Conservation (phyloP, 169 alveolate species). For the Theileria orientalis region DNA sequence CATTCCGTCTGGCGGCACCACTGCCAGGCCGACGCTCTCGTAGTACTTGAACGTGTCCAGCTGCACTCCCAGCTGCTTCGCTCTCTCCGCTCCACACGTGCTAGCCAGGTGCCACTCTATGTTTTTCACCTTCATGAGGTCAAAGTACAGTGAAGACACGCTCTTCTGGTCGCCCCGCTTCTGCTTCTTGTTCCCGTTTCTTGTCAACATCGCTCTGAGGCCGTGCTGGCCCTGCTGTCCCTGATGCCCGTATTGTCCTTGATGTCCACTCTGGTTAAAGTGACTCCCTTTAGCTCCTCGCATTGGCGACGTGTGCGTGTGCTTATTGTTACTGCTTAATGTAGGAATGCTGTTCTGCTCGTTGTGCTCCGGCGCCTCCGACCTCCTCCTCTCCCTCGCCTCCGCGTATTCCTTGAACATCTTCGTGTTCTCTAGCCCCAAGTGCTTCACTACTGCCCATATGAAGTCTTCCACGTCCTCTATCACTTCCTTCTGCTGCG, state of each 20-base stretch:
- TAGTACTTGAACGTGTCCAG: slow-evolving; percentile 21
- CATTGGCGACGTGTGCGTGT: no score
- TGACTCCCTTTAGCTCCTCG: no score
- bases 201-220: background rate
- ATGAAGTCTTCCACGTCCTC: background rate
- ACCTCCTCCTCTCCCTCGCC: background rate
- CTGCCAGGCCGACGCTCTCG: slow-evolving; percentile 3
- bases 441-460: background rate
- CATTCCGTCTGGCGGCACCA: slow-evolving; percentile 52
- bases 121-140: background rate
- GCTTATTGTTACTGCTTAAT: no score
- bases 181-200: no score
- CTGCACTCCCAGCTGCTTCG: slow-evolving; percentile 26
- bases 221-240: no score
- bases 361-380: background rate
- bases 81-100: background rate
- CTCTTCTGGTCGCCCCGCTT: background rate
- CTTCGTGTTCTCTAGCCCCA: background rate
- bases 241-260: no score
- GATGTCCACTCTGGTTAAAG: no score
- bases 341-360: no score
- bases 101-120: background rate
- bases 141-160: background rate
- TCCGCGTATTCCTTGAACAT: background rate
- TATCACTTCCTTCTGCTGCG: background rate